Conservation (phyloP, 1,284 basidiomycete species). For the Microbotryum lychnidis-dioicae region DNA sequence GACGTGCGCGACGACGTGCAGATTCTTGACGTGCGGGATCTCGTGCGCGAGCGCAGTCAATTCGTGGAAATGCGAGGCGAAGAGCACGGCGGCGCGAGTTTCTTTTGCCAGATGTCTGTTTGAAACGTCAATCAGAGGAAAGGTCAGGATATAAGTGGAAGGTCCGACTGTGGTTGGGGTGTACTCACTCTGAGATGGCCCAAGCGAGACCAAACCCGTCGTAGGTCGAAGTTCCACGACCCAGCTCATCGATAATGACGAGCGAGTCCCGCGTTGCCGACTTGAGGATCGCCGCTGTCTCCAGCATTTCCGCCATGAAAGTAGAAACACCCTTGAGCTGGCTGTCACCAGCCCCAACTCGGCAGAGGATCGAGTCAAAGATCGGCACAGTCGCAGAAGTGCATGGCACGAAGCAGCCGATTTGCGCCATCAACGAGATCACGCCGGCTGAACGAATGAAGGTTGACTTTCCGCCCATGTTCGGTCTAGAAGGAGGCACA, state of each 20-base stretch:
- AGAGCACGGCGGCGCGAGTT: slow-evolving; percentile 87
- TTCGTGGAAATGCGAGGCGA: slow-evolving; percentile 96
- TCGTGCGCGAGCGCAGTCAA: slow-evolving; percentile 84
- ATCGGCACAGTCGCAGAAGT: slow-evolving; percentile 75
- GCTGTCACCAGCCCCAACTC: slow-evolving; percentile 95
- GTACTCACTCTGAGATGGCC: slow-evolving; percentile 87
- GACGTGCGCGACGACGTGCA: slow-evolving; percentile 94
- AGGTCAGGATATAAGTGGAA: background rate
- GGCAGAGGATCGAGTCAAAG: slow-evolving; percentile 91
- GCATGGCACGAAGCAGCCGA: slow-evolving; percentile 91
- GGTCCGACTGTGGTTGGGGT: background rate
- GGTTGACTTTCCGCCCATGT: slow-evolving; percentile 93
- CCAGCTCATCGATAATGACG: slow-evolving; percentile 97
- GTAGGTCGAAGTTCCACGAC: slow-evolving; percentile 95
- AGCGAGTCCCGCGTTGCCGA: slow-evolving; percentile 87
- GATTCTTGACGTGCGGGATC: slow-evolving; percentile 78
- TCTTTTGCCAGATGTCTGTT: slow-evolving; percentile 79
- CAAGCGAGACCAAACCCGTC: slow-evolving; percentile 98
- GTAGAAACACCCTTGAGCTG: slow-evolving; percentile 97
- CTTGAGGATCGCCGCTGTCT: slow-evolving; percentile 89
- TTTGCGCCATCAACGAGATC: slow-evolving; percentile 89
- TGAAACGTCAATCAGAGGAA: background rate
- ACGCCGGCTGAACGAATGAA: slow-evolving; percentile 86
- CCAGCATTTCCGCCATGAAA: slow-evolving; percentile 99
- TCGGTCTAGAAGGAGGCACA: slow-evolving; percentile 47